phyloP scores from a whole-genome alignment of 495 filamentous ascomycete genomes.

The Staphylotrichum longicolle region DNA sequence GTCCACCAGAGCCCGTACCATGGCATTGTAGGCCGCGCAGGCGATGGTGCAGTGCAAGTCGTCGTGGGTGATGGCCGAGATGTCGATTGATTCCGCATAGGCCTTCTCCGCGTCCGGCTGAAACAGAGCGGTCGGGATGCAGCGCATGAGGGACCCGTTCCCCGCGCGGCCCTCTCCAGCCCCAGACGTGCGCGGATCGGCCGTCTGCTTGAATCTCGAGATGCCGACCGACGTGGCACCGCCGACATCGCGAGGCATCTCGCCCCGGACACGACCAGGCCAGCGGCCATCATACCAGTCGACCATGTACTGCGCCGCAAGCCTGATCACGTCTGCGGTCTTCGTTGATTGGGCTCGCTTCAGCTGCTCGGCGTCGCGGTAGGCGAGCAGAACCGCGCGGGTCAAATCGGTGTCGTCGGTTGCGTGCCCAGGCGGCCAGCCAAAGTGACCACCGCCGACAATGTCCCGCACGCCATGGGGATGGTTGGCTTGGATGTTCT shows the following conservation, averaged over 20 bases:
- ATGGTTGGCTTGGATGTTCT: conserved; percentile 17
- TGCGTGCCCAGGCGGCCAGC: conserved; percentile 30
- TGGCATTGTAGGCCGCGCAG: conserved; percentile 29
- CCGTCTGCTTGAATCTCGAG: conserved; percentile 14
- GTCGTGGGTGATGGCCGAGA: conserved; percentile 30
- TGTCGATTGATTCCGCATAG: conserved; percentile 18
- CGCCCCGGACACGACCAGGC: conserved; percentile 24
- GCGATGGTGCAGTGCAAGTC: conserved; percentile 24
- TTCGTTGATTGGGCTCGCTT: background rate
- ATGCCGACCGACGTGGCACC: conserved; percentile 28
- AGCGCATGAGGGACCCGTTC: conserved; percentile 34
- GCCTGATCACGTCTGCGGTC: conserved; percentile 9
- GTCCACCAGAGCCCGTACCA: conserved; percentile 26
- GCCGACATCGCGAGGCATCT: conserved; percentile 26
- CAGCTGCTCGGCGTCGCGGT: conserved; percentile 19
- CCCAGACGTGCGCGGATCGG: conserved; percentile 17
- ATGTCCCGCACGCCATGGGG: conserved; percentile 30
- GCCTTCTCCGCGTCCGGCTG: conserved; percentile 7
- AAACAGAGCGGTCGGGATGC: conserved; percentile 32
- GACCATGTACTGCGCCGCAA: conserved; percentile 27
- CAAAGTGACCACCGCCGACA: conserved; percentile 32
- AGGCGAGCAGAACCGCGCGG: conserved; percentile 29
- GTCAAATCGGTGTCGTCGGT: conserved; percentile 26
- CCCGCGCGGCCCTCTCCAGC: conserved; percentile 29
- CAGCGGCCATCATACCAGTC: conserved; percentile 32